Base-by-base conservation (phyloP, 306 rosid genomes). In the Vigna unguiculata region DNA sequence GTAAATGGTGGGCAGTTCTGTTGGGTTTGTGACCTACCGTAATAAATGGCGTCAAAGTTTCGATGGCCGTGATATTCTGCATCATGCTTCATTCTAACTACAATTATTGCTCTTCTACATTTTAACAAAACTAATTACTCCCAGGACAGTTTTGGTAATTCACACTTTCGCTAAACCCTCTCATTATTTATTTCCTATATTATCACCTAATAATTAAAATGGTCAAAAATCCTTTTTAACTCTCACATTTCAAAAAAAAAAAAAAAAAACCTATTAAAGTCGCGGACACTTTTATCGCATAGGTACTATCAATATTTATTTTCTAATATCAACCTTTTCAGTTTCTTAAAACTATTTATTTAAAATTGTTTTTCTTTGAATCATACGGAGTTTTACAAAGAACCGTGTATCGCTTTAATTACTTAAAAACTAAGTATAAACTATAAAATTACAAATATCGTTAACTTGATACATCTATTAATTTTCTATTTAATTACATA, bases 11-110 rank as follows among this genome's bases (percentile, higher is more conserved):
- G 76, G 51, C 80, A 82, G 83, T 89, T 87, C 90, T 77, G 98
- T 86, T 93, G 90, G 86, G 75, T 79, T 84, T 54, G 85, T 86
- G 83, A 89, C 93, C 98, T 81, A 93, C 95, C 98, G 54, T 83
- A 86, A 86, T 93, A 88, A 93, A 93, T 93, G 83, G 81, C 70
- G 64, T 80, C 77, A 36, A 80, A 77, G 57, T 84, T 80, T 85
- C 77, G 81, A 62, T 71, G 83, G 90, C 76, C 61, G 51, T 75
- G 84, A 88, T 82, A 68, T 60, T 75, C 61, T 74, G 74, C 7
- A 74, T 76, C 59, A 48, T 10, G 2, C 41, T 13, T 55, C 55
- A 81, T 69, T 82, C 22, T 32, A 69, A 60, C 66, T 15, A 14
- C 7, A 81, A 75, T 46, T 71, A 38, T 59, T 24, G n/a, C 46